Evolutionary conservation across 768 basidiomycete species (phyloP).

Genomic region (Lentinus brumalis): DNA sequence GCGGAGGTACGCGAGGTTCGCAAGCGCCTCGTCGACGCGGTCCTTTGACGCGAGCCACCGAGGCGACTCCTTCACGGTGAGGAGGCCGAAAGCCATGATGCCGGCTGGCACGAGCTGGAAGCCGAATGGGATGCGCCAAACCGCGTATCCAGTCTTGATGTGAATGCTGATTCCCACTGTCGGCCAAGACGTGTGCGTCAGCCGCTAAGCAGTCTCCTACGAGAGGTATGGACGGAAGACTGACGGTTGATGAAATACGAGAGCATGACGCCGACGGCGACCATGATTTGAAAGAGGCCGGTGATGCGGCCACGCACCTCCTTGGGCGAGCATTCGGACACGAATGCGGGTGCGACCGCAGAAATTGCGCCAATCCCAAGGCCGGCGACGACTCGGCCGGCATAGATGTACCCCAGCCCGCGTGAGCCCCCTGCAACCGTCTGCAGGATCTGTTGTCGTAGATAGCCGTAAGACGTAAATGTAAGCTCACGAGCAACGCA

Average conservation of each 20-base stretch:
- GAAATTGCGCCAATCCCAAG: constrained; percentile 83
- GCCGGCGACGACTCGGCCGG: constrained; percentile 79
- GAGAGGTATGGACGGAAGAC: constrained; percentile 28
- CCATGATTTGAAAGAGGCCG: constrained; percentile 86
- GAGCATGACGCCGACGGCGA: constrained; percentile 83
- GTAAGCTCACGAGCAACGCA: not conserved
- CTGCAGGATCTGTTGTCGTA: constrained; percentile 58
- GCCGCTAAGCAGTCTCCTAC: not conserved
- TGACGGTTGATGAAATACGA: constrained; percentile 80
- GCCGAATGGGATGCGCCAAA: constrained; percentile 77
- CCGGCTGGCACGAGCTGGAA: constrained; percentile 79
- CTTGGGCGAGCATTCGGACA: constrained; percentile 87
- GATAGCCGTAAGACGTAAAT: not conserved
- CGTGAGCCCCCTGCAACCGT: constrained; percentile 60
- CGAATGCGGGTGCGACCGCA: constrained; percentile 81
- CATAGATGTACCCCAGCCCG: constrained; percentile 73
- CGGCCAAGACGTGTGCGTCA: not conserved
- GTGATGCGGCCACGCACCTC: constrained; percentile 85
- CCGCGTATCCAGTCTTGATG: constrained; percentile 43
- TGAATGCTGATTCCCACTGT: constrained; percentile 64
- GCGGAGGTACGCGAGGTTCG: constrained; percentile 70
- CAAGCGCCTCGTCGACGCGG: constrained; percentile 51
- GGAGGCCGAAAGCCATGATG: constrained; percentile 66
- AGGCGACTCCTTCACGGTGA: constrained; percentile 78
- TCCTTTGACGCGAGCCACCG: constrained; percentile 74